phyloP scores from a whole-genome alignment of 306 rosid genomes.

The Cicer cuneatum region DNA sequence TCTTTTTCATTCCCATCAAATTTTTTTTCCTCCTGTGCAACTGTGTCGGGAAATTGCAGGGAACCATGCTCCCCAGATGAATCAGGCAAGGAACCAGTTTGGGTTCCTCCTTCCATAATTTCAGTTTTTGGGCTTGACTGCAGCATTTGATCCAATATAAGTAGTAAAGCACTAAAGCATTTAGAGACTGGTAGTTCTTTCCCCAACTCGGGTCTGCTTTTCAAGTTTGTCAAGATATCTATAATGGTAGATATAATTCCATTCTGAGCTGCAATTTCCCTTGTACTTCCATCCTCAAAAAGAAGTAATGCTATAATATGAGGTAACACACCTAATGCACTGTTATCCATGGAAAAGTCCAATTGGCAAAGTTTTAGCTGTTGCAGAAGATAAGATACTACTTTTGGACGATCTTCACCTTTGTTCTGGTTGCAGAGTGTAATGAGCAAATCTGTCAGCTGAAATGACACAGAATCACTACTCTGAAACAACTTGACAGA shows the following conservation, averaged over 20 bases:
- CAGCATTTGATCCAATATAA: constrained; percentile 91
- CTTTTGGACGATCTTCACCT: constrained; percentile 90
- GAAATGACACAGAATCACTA: constrained; percentile 88
- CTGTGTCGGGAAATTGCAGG: constrained; percentile 54
- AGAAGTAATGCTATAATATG: constrained; percentile 87
- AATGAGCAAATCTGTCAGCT: constrained; percentile 88
- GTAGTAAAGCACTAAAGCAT: constrained; percentile 86
- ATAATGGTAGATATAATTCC: constrained; percentile 68
- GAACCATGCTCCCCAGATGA: constrained; percentile 63
- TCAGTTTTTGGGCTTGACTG: constrained; percentile 78
- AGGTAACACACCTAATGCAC: constrained; percentile 76
- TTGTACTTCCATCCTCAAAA: constrained; percentile 83
- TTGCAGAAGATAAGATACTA: constrained; percentile 86
- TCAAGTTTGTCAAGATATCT: constrained; percentile 75
- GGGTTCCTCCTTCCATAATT: constrained; percentile 65
- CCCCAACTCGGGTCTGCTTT: constrained; percentile 70
- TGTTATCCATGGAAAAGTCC: constrained; percentile 76
- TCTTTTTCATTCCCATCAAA: constrained; percentile 58
- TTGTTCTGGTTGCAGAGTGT: constrained; percentile 87
- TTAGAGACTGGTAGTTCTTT: constrained; percentile 68
- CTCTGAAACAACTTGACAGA: constrained; percentile 81
- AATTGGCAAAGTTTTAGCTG: constrained; percentile 85
- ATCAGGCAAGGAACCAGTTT: constrained; percentile 61
- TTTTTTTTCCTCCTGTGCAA: constrained; percentile 52
- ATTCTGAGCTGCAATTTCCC: constrained; percentile 85